Conservation (phyloP, 345 rosid genomes). For the Euphorbia pulcherrima region DNA sequence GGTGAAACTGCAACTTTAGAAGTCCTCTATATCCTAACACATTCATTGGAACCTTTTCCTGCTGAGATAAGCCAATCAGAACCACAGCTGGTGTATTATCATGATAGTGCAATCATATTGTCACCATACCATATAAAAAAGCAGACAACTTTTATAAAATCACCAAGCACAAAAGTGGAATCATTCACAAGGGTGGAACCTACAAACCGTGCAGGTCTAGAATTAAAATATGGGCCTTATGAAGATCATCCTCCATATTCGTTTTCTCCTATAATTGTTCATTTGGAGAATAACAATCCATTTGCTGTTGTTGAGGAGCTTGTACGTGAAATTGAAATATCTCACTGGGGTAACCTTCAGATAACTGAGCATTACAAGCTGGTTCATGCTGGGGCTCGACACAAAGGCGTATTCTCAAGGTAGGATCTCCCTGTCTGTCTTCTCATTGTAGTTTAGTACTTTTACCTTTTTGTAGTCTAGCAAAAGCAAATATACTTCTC, state of each 20-base stretch:
- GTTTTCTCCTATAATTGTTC: slow-evolving; percentile 68
- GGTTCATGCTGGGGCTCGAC: slow-evolving; percentile 93
- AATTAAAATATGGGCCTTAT: slow-evolving; percentile 88
- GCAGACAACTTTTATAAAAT: slow-evolving; percentile 73
- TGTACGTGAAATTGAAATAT: slow-evolving; percentile 84
- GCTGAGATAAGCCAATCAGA: slow-evolving; percentile 88
- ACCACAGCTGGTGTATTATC: slow-evolving; percentile 82
- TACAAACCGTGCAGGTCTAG: slow-evolving; percentile 61
- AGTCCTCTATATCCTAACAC: slow-evolving; percentile 73
- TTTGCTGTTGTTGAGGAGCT: slow-evolving; percentile 99
- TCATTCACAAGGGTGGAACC: slow-evolving; percentile 87
- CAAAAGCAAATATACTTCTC: neutral
- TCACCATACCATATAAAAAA: slow-evolving; percentile 77
- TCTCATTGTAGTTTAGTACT: neutral
- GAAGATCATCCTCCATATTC: slow-evolving; percentile 69
- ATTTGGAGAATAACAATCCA: slow-evolving; percentile 90
- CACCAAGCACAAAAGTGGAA: slow-evolving; percentile 77
- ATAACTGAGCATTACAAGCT: slow-evolving; percentile 77
- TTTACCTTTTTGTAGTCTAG: neutral
- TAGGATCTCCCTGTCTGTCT: slow-evolving; percentile 26
- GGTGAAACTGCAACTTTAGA: slow-evolving; percentile 74
- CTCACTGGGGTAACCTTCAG: slow-evolving; percentile 98
- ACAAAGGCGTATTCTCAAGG: slow-evolving; percentile 96
- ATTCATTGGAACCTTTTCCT: slow-evolving; percentile 88
- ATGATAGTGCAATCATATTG: slow-evolving; percentile 65